A percentile compares a stretch with the other conserved stretches of the same genome.
phyloP scores from a whole-genome alignment of 805 yeast species.

The Yamadazyma sp. region DNA sequence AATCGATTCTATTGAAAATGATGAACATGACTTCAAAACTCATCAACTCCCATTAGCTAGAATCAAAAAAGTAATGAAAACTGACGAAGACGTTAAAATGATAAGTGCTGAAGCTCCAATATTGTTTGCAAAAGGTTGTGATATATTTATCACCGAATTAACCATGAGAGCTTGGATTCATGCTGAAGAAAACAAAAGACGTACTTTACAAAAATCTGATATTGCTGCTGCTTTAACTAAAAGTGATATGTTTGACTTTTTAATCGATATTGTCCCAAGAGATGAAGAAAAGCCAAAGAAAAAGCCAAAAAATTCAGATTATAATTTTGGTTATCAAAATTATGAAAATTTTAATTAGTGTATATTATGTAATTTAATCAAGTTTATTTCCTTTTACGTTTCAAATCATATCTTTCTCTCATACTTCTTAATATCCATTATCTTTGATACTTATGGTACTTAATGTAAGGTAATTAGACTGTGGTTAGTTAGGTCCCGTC shows the following conservation, averaged over 20 bases:
- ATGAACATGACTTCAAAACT: slow-evolving; percentile 86
- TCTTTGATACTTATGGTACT: too few species aligned
- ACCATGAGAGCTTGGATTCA: slow-evolving; percentile 99
- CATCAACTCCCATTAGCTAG: slow-evolving; percentile 95
- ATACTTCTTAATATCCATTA: too few species aligned
- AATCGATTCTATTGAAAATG: slow-evolving; percentile 83
- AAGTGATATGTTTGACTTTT: slow-evolving; percentile 95
- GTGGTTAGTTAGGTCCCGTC: too few species aligned
- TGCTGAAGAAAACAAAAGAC: slow-evolving; percentile 92
- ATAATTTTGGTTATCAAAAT: slow-evolving; percentile 6
- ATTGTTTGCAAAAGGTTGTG: slow-evolving; percentile 96
- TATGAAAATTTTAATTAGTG: slow-evolving; percentile 9
- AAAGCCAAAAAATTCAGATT: slow-evolving; percentile 6
- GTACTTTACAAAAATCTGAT: slow-evolving; percentile 92
- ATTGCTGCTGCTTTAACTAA: slow-evolving; percentile 93
- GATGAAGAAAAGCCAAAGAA: slow-evolving; percentile 67
- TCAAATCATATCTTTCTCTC: too few species aligned
- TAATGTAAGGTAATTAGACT: too few species aligned
- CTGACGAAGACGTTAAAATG: slow-evolving; percentile 97
- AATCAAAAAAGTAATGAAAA: slow-evolving; percentile 95
- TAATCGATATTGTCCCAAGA: slow-evolving; percentile 94
- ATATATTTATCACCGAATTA: slow-evolving; percentile 90
- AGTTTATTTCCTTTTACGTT: not conserved
- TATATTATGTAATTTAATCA: slow-evolving; percentile 6
- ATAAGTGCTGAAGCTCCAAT: slow-evolving; percentile 98